A percentile compares a stretch with the other conserved stretches of the same genome.
Conservation (phyloP, 129 eudicot species). For the Pulicaria dysenterica region DNA sequence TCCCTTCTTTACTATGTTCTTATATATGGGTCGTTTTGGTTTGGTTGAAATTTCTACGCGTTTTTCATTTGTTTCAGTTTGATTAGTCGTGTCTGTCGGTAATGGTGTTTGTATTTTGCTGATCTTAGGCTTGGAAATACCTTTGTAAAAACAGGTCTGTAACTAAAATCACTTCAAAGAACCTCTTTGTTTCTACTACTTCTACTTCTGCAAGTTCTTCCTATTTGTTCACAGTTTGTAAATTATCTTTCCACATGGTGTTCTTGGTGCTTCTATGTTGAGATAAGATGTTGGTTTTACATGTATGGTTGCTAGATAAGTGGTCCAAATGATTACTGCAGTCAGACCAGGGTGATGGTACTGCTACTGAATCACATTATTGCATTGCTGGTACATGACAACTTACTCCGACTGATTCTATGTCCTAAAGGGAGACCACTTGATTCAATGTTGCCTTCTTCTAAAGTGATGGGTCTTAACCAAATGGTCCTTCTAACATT, state of each 20-base stretch:
- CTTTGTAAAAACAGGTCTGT: constrained; percentile 80
- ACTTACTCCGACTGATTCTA: constrained; percentile 2
- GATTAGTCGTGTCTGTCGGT: constrained; percentile 41
- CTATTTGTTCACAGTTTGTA: constrained; percentile 11
- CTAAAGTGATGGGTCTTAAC: not conserved
- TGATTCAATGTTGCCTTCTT: constrained; percentile 8
- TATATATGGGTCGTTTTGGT: constrained; percentile 58
- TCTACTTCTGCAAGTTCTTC: not conserved
- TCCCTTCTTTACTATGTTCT: constrained; percentile 41
- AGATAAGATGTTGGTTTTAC: constrained; percentile 29
- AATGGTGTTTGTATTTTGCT: constrained; percentile 53
- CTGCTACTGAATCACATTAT: constrained; percentile 26
- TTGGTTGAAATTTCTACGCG: constrained; percentile 58
- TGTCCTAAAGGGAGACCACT: not conserved
- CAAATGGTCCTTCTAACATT: not conserved
- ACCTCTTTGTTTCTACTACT: constrained; percentile 43
- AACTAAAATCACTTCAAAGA: constrained; percentile 69
- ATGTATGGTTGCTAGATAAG: constrained; percentile 39
- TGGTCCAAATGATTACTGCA: constrained; percentile 40
- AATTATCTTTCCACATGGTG: constrained; percentile 10
- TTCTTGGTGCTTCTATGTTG: not conserved
- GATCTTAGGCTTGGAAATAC: constrained; percentile 66
- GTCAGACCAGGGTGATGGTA: constrained; percentile 12
- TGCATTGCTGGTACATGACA: constrained; percentile 18
- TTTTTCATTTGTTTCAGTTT: constrained; percentile 34